A percentile compares a stretch with the other conserved stretches of the same genome.
These are phyloP conservation scores for Ophioceras dolichostomum DNA, from an alignment of 2,329 filamentous ascomycete genomes.

Conservation along the genomic window DNA sequence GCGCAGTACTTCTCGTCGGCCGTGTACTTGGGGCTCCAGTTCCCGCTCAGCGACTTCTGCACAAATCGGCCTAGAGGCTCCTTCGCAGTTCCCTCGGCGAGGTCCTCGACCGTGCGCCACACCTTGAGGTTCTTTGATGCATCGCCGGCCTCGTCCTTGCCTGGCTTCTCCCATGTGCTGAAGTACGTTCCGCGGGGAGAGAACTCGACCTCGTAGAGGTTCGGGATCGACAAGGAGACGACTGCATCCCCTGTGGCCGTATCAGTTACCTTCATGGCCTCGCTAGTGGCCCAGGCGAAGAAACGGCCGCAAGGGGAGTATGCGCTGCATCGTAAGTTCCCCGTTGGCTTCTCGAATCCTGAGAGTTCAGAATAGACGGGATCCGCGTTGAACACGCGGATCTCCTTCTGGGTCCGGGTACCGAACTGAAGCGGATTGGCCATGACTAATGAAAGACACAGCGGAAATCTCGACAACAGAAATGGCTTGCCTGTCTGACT, in stretches of 20 bases:
- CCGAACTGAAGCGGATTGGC: slow-evolving; percentile 87
- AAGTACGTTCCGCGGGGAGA: slow-evolving; percentile 85
- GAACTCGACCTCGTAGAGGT: slow-evolving; percentile 91
- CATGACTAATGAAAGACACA: slow-evolving; percentile 93
- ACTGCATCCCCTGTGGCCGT: slow-evolving; percentile 63
- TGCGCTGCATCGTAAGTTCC: slow-evolving; percentile 84
- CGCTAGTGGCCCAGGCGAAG: slow-evolving; percentile 86
- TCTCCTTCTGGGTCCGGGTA: slow-evolving; percentile 92
- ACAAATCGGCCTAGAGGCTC: slow-evolving; percentile 79
- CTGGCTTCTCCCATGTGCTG: slow-evolving; percentile 91
- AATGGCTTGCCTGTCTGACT: too few species aligned
- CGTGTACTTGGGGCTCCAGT: slow-evolving; percentile 98
- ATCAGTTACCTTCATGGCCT: slow-evolving; percentile 77
- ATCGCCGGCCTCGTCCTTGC: slow-evolving; percentile 87
- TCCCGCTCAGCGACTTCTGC: slow-evolving; percentile 85
- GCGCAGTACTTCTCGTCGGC: slow-evolving; percentile 88
- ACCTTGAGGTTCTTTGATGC: slow-evolving; percentile 95
- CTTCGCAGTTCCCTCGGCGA: slow-evolving; percentile 49
- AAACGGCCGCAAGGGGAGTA: slow-evolving; percentile 95
- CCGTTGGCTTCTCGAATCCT: slow-evolving; percentile 79
- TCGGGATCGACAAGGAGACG: slow-evolving; percentile 62
- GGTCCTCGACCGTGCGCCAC: slow-evolving; percentile 72
- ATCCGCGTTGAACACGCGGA: slow-evolving; percentile 85
- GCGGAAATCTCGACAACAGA: slow-evolving; percentile 17
- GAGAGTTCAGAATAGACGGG: slow-evolving; percentile 77